Conservation (phyloP, 1,139 yeast species). For the Starmera stellimalicola region DNA sequence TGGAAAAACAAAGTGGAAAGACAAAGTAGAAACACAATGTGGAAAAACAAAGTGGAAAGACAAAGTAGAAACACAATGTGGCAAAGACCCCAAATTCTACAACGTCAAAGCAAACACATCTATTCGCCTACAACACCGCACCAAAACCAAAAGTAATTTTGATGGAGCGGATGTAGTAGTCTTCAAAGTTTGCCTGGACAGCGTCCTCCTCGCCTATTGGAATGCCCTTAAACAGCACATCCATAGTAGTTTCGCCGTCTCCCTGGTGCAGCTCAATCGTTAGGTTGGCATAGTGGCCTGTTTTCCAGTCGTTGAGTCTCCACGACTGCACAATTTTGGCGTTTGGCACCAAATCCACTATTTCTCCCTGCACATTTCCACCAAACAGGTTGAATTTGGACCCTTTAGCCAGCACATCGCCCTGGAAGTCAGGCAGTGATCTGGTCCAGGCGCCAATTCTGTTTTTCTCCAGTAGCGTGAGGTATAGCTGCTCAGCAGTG, state of each 20-base stretch:
- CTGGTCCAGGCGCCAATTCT: conserved; percentile 88
- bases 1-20: too few relatives aligned
- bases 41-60: too few relatives aligned
- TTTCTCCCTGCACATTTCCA: conserved; percentile 75
- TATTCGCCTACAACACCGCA: conserved; percentile 51
- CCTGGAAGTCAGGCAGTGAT: conserved; percentile 52
- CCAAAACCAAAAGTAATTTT: conserved; percentile 92
- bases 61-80: too few relatives aligned
- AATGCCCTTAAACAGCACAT: conserved; percentile 78
- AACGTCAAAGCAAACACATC: too few relatives aligned
- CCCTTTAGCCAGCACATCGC: conserved; percentile 39
- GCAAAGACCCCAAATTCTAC: too few relatives aligned
- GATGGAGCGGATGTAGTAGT: conserved; percentile 79
- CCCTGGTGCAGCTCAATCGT: conserved; percentile 65
- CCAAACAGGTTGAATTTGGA: conserved; percentile 68
- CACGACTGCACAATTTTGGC: conserved; percentile 63
- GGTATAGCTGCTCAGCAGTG: conserved; percentile 74
- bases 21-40: too few relatives aligned
- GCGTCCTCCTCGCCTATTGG: conserved; percentile 97
- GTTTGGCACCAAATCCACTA: conserved; percentile 48
- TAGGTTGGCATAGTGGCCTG: conserved; percentile 67
- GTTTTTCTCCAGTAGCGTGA: conserved; percentile 64
- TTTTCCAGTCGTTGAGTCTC: conserved; percentile 86
- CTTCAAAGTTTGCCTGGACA: conserved; percentile 77
- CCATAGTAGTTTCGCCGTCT: conserved; percentile 69